Conservation (phyloP, 331 rosid species). For the Prunus yedoensis region DNA sequence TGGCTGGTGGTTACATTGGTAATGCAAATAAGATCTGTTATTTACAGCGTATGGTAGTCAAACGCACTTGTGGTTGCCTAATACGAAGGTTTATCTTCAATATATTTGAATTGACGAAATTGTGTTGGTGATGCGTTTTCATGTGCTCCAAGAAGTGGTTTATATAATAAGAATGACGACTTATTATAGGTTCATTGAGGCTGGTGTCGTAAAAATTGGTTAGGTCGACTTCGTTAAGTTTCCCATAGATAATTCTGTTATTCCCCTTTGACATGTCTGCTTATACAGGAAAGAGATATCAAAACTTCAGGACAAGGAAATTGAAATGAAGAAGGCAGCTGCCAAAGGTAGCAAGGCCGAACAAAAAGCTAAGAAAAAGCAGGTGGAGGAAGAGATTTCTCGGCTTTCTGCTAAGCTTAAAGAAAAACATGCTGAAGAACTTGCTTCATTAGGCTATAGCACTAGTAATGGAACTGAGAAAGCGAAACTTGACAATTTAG, state of each 20-base stretch:
- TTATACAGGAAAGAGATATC: conserved; percentile 78
- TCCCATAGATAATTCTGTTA: not conserved
- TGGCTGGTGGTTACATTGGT: not conserved
- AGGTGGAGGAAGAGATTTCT: conserved; percentile 91
- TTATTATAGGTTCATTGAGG: not conserved
- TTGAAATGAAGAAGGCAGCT: conserved; percentile 75
- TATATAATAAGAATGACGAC: not conserved
- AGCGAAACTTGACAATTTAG: conserved; percentile 66
- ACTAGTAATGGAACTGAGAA: conserved; percentile 51
- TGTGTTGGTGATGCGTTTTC: not conserved
- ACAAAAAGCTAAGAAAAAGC: conserved; percentile 88
- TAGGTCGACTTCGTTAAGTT: conserved; percentile 12
- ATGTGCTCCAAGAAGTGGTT: not conserved
- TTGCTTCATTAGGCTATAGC: conserved; percentile 69
- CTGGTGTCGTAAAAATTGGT: not conserved
- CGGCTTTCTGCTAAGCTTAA: conserved; percentile 71
- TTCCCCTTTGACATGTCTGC: not conserved
- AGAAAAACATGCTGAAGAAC: conserved; percentile 71
- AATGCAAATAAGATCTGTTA: not conserved
- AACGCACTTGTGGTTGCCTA: not conserved
- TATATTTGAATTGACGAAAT: not conserved
- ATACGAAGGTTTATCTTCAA: not conserved
- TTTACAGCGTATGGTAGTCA: not conserved
- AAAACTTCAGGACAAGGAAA: conserved; percentile 78
- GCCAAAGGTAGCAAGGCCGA: conserved; percentile 99